Conservation (phyloP, 441 rosid species). For the Capsella rubella region DNA sequence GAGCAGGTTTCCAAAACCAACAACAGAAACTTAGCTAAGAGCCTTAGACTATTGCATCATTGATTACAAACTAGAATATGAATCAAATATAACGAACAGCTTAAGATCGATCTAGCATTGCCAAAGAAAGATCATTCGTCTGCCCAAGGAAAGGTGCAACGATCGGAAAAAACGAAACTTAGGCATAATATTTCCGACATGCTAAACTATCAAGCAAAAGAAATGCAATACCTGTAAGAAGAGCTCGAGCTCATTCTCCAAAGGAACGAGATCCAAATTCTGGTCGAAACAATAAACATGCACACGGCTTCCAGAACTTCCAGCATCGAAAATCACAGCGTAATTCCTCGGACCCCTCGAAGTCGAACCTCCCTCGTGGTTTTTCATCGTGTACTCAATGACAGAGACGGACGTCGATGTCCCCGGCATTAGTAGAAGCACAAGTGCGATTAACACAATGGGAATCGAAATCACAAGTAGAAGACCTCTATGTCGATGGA, state of each 20-base stretch:
- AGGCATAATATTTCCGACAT: background rate
- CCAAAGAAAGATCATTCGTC: background rate
- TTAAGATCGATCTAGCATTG: constrained; percentile 9
- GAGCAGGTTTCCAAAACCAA: background rate
- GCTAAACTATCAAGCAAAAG: background rate
- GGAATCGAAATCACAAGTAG: constrained; percentile 74
- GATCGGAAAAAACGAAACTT: background rate
- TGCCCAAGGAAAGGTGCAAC: background rate
- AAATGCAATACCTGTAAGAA: constrained; percentile 64
- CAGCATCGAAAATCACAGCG: constrained; percentile 93
- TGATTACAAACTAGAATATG: background rate
- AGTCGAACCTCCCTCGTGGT: constrained; percentile 52
- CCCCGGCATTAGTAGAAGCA: constrained; percentile 71
- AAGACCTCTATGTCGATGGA: constrained; percentile 70
- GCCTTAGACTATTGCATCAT: background rate
- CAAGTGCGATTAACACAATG: constrained; percentile 60
- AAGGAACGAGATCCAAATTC: constrained; percentile 86
- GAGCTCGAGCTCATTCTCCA: constrained; percentile 90
- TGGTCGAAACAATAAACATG: constrained; percentile 91
- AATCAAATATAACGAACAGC: background rate
- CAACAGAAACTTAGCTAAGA: background rate
- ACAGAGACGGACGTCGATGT: constrained; percentile 52
- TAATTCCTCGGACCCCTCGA: constrained; percentile 54
- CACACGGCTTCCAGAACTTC: constrained; percentile 97
- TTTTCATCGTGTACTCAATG: constrained; percentile 44